Base-by-base conservation (phyloP, 371 early-diverging fungal genomes). In the Mortierella polycephala region DNA sequence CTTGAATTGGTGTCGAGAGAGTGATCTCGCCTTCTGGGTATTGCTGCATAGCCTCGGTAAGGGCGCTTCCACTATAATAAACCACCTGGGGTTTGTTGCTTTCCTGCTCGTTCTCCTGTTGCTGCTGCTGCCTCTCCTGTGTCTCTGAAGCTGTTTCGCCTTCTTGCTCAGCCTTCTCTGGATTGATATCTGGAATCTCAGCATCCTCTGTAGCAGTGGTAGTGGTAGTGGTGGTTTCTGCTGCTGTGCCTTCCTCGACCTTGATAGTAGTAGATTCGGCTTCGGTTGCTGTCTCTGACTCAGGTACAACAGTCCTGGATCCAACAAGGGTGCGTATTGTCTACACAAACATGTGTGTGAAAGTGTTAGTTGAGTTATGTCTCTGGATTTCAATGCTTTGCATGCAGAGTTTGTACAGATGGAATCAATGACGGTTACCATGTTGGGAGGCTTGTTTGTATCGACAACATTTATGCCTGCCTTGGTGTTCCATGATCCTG, bases 391-490 rank as follows among this genome's bases (percentile, higher is more conserved):
- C 30, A 30, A 30, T 30, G 30, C 4, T 30, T 14, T 40, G 63
- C 23, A 42, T 54, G 64, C 58, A 79, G 86, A 69, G 23, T 51
- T 57, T n/a, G 49, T 23, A n/a, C 20, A n/a, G 52, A 62, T 11
- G 58, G 44, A 46, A 45, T 55, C 47, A 57, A 57, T 84, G 30
- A 30, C 30, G 30, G 30, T 64, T 83, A 86, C 88, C 67, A 90
- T 87, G 18, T 71, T 73, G 40, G 93, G 92, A 13, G 86, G 83
- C 60, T 87, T 87, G 80, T 92, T 92, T 21, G 92, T 89, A 62
- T 94, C 93, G 37, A 86, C 82, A 65, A 87, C 88, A 60, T 90
- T 88, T 60, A 89, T 87, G 59, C 92, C 90, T 21, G 93, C 93
- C 64, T 85, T 88, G 40, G 89, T 88, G 14, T 71, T 82, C 64